Evolutionary conservation across 2,329 filamentous ascomycete genomes (phyloP).

Genomic region (Penicillium nordicum): DNA sequence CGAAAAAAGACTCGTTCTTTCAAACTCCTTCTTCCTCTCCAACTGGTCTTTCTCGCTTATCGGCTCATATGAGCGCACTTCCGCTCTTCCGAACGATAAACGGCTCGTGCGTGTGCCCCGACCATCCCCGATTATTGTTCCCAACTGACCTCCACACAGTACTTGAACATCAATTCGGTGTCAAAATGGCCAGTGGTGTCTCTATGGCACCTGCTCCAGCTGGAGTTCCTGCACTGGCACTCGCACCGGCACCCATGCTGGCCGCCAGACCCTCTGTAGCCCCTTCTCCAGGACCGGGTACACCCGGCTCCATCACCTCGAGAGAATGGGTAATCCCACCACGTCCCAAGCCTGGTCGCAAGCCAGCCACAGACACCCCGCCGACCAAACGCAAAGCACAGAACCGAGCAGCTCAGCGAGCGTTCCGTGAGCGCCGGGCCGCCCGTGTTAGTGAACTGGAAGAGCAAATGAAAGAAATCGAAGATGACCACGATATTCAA

Average conservation of each 20-base stretch:
- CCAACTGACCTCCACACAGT: slow-evolving; percentile 23
- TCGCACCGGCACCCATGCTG: slow-evolving; percentile 36
- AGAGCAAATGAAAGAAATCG: slow-evolving; percentile 49
- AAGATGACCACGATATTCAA: slow-evolving; percentile 46
- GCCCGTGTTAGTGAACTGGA: slow-evolving; percentile 72
- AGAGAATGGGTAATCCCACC: slow-evolving; percentile 86
- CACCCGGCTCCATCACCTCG: slow-evolving; percentile 61
- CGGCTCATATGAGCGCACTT: slow-evolving; percentile 33
- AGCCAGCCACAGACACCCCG: slow-evolving; percentile 88
- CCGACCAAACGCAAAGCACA: slow-evolving; percentile 92
- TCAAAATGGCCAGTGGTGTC: slow-evolving; percentile 38
- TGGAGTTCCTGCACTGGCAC: slow-evolving; percentile 25
- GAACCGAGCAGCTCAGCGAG: slow-evolving; percentile 86
- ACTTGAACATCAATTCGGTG: slow-evolving; percentile 17
- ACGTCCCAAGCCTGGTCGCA: slow-evolving; percentile 83
- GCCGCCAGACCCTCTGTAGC: slow-evolving; percentile 40
- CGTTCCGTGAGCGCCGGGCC: slow-evolving; percentile 82
- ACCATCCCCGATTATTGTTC: slow-evolving; percentile 19
- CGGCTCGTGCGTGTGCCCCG: slow-evolving; percentile 25
- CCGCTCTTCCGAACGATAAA: slow-evolving; percentile 37
- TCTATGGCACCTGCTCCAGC: slow-evolving; percentile 39
- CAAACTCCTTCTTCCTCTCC: not conserved
- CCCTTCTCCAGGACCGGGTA: slow-evolving; percentile 38
- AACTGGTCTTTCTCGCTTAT: slow-evolving; percentile 27
- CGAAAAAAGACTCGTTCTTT: not conserved